Percentiles rank a stretch among this genome's conserved stretches.
Evolutionary conservation across 331 rosid genomes (phyloP).

Genomic region (Spiraea crenata): DNA sequence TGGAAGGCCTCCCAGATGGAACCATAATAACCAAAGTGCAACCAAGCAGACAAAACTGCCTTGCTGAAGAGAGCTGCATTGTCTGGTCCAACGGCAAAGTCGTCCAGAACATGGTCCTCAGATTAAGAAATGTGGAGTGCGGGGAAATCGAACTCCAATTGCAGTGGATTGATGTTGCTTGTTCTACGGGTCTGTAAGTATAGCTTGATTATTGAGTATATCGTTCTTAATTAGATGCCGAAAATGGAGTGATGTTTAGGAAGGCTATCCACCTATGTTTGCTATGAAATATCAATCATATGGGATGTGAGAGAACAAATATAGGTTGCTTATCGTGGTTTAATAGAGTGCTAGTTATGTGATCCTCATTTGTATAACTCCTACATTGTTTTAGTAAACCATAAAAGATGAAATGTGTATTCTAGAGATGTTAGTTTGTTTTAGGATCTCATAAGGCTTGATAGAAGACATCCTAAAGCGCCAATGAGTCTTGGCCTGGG

Average conservation of each 20-base stretch:
- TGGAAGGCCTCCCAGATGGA: constrained; percentile 29
- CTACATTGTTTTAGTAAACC: too few relatives aligned
- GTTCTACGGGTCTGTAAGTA: constrained; percentile 23
- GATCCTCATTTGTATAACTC: background rate
- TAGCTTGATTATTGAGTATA: background rate
- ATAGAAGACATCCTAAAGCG: too few relatives aligned
- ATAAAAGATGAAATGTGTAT: too few relatives aligned
- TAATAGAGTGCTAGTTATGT: background rate
- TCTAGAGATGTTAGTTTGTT: too few relatives aligned
- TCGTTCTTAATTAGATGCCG: background rate
- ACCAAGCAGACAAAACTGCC: constrained; percentile 31
- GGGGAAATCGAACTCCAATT: constrained; percentile 44
- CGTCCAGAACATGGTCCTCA: constrained; percentile 36
- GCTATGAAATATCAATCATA: background rate
- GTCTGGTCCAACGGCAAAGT: constrained; percentile 29
- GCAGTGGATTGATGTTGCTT: constrained; percentile 41
- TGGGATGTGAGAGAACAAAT: constrained; percentile 5
- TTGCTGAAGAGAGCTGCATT: constrained; percentile 38
- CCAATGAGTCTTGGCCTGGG: too few relatives aligned
- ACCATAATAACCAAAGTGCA: constrained; percentile 29
- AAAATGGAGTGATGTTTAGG: background rate
- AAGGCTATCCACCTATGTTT: background rate
- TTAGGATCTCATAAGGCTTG: too few relatives aligned
- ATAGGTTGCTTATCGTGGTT: background rate
- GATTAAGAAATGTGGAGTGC: constrained; percentile 44